Evolutionary conservation across 2,329 filamentous ascomycete species (phyloP).

Genomic region (Davidsoniella neocaledoniae): DNA sequence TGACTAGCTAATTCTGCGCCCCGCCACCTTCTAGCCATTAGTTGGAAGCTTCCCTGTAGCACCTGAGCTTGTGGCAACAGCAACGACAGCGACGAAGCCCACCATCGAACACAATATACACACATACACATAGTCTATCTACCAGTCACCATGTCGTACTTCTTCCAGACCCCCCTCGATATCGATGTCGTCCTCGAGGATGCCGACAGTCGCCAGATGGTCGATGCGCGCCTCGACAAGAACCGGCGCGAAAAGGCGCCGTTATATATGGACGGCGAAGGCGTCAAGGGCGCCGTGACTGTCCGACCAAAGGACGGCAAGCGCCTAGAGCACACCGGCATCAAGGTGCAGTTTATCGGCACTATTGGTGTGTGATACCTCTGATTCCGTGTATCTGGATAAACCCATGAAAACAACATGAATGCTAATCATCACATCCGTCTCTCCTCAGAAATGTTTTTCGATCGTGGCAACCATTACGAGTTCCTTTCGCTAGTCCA

Average conservation of each 20-base stretch:
- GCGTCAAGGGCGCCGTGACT: slow-evolving; percentile 89
- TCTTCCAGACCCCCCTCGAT: slow-evolving; percentile 95
- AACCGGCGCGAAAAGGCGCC: slow-evolving; percentile 92
- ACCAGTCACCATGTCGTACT: slow-evolving; percentile 65
- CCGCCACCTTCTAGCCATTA: background rate
- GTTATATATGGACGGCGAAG: slow-evolving; percentile 95
- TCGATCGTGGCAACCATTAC: slow-evolving; percentile 96
- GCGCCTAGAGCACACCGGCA: slow-evolving; percentile 90
- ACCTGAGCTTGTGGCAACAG: background rate
- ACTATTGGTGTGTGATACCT: slow-evolving; percentile 57
- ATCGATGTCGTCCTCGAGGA: slow-evolving; percentile 98
- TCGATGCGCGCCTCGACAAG: slow-evolving; percentile 98
- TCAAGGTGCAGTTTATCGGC: slow-evolving; percentile 99
- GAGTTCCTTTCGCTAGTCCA: slow-evolving; percentile 96
- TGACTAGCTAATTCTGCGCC: background rate
- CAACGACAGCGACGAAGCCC: background rate
- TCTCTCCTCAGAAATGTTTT: slow-evolving; percentile 75
- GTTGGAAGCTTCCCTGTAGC: background rate
- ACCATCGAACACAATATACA: background rate
- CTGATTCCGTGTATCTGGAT: slow-evolving; percentile 1
- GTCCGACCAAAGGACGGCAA: slow-evolving; percentile 96
- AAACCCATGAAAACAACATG: slow-evolving; percentile 4
- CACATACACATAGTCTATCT: background rate
- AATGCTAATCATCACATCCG: background rate
- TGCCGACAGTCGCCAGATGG: slow-evolving; percentile 81